Evolutionary conservation across 805 yeast genomes (phyloP).

Genomic region (Komagataella kurtzmanii): DNA sequence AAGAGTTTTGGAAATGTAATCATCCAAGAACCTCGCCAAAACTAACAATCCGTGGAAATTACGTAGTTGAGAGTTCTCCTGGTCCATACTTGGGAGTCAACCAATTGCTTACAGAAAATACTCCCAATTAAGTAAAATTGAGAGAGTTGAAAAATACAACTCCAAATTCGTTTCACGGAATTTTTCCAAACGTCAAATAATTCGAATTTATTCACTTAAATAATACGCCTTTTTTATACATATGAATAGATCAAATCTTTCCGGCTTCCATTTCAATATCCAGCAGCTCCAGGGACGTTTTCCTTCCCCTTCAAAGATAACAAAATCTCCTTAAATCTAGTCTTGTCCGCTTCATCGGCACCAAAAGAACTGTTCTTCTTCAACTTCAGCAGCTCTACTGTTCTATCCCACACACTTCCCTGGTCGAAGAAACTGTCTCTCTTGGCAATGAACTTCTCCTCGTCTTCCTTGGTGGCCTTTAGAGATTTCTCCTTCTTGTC

Average conservation of each 20-base stretch:
- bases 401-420: conserved; percentile 44
- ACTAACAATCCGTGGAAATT: background rate
- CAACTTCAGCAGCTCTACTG: conserved; percentile 24
- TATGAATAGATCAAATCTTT: background rate
- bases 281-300: conserved; percentile 43
- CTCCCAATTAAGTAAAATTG: background rate
- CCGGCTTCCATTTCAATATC: conserved; percentile 17
- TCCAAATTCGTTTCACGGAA: background rate
- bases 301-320: conserved; percentile 41
- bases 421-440: conserved; percentile 52
- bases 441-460: conserved; percentile 54
- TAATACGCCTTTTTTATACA: background rate
- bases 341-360: conserved; percentile 31
- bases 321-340: conserved; percentile 37
- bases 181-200: background rate
- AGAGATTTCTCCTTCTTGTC: conserved; percentile 62
- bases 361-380: conserved; percentile 21
- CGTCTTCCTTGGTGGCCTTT: conserved; percentile 51
- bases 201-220: background rate
- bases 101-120: background rate
- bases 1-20: background rate
- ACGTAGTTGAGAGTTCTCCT: background rate
- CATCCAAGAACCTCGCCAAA: background rate
- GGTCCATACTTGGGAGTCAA: background rate
- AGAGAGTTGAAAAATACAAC: background rate